Conservation (phyloP, 805 yeast species). For the Suhomyces prunicola region DNA sequence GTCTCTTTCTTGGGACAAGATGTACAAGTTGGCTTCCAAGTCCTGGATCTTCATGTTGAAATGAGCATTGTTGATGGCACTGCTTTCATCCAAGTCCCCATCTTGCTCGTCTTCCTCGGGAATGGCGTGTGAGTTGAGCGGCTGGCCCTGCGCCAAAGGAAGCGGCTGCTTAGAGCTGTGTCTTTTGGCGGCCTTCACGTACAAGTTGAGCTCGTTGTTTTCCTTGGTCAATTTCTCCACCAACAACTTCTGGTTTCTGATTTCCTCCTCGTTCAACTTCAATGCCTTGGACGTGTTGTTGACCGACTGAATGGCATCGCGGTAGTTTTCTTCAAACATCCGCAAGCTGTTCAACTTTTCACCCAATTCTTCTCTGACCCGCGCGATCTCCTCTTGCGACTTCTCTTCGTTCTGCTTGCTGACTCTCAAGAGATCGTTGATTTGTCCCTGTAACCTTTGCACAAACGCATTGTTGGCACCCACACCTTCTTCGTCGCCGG, state of each 20-base stretch:
- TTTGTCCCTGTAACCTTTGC: constrained; percentile 48
- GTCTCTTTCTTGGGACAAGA: constrained; percentile 80
- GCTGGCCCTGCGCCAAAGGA: constrained; percentile 19
- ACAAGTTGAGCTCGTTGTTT: constrained; percentile 63
- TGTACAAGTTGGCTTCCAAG: constrained; percentile 77
- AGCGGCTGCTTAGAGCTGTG: constrained; percentile 26
- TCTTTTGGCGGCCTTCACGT: constrained; percentile 41
- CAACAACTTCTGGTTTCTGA: constrained; percentile 54
- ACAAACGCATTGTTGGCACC: constrained; percentile 26
- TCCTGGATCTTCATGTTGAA: constrained; percentile 76
- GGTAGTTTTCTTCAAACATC: constrained; percentile 61
- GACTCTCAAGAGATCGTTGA: constrained; percentile 51
- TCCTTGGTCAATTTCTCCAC: constrained; percentile 59
- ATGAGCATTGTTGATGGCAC: constrained; percentile 45
- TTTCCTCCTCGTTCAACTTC: constrained; percentile 68
- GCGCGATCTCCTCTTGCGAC: constrained; percentile 26
- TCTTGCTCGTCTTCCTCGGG: constrained; percentile 23
- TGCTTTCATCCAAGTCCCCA: constrained; percentile 14
- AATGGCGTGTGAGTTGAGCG: constrained; percentile 5
- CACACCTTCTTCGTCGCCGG: background rate
- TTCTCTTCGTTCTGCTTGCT: constrained; percentile 37
- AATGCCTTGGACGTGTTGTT: constrained; percentile 75
- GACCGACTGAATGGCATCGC: constrained; percentile 67
- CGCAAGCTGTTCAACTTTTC: constrained; percentile 28
- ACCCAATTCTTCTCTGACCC: constrained; percentile 33